Evolutionary conservation across 805 yeast genomes (phyloP), one percentile per base, ranked within the genome.

Genomic region (Yarrowia deformans): DNA sequence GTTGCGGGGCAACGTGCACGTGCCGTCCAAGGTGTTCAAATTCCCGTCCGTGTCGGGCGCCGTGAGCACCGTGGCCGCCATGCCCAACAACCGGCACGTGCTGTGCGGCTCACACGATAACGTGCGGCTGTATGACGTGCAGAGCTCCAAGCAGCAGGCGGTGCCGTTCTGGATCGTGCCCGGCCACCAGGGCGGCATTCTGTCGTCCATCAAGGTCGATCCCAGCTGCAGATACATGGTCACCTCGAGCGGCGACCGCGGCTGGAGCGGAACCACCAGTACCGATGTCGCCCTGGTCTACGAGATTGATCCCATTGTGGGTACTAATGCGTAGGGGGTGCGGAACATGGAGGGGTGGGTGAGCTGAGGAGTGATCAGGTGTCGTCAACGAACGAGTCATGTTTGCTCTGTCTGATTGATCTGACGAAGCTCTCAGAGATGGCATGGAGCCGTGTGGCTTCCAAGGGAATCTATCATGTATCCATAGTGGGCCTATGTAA

Each of bases 181-280:
- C 0, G 98, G 99, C 0, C 98, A 95, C 77, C 97, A 91, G 75
- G 98, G 99, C 61, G 97, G 98, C 35, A 86, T 87, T 2, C 81
- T 95, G 42, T 90, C 97, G 60, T 87, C 87, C 67, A 80, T 95
- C 71, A 82, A 86, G 68, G 88, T 93, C 29, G 98, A 94, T 77
- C 94, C 94, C 39, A 89, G 95, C 1, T 91, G 96, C 48, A 80
- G 95, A 71, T 95, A 90, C 77, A 83, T 95, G 89, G 84, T 94
- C 7, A 89, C 97, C 74, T 88, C 98, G 0, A 90, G 97, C 76
- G 99, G 99, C 10, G 91, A 90, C 71, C 84, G 98, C 74, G 99
- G 99, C 6, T 94, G 98, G 98, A 93, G 89, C 73, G 93, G 97
- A 3, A 63, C 68, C 23, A 80, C 82, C 45, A 84, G 89, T 32